These are phyloP conservation scores for Salmacisia buchloeana DNA, from an alignment of 1,284 basidiomycete species.

Conservation along the genomic window DNA sequence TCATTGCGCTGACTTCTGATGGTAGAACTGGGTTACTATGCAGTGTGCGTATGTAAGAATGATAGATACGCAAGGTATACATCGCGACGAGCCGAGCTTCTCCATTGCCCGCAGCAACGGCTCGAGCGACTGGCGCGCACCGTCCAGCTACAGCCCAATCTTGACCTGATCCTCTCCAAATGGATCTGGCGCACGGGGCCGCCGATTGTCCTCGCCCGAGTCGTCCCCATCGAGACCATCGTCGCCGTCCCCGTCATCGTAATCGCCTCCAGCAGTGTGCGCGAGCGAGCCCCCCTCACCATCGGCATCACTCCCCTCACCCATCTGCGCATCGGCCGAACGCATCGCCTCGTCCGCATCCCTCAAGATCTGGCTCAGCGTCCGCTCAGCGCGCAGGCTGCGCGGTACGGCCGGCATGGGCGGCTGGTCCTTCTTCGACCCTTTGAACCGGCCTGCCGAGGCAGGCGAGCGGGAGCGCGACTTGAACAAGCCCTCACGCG, in stretches of 20 bases:
- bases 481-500: background rate
- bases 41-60: too few species aligned
- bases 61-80: too few species aligned
- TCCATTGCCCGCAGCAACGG: background rate
- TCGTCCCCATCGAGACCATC: background rate
- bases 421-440: background rate
- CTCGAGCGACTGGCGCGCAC: too few species aligned
- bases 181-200: background rate
- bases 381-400: conserved; percentile 2
- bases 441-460: background rate
- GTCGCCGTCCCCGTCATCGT: background rate
- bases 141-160: too few species aligned
- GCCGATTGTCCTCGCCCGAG: background rate
- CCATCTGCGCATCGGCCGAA: background rate
- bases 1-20: background rate
- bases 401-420: background rate
- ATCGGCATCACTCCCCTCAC: background rate
- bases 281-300: background rate
- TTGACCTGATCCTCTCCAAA: conserved; percentile 1
- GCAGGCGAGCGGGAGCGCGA: background rate
- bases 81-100: background rate
- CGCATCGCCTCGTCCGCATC: conserved; percentile 19
- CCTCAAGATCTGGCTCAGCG: conserved; percentile 17
- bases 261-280: background rate
- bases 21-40: too few species aligned